These are phyloP conservation scores for Trichaptum fuscoviolaceum DNA, from an alignment of 768 basidiomycete species.

Conservation along the genomic window DNA sequence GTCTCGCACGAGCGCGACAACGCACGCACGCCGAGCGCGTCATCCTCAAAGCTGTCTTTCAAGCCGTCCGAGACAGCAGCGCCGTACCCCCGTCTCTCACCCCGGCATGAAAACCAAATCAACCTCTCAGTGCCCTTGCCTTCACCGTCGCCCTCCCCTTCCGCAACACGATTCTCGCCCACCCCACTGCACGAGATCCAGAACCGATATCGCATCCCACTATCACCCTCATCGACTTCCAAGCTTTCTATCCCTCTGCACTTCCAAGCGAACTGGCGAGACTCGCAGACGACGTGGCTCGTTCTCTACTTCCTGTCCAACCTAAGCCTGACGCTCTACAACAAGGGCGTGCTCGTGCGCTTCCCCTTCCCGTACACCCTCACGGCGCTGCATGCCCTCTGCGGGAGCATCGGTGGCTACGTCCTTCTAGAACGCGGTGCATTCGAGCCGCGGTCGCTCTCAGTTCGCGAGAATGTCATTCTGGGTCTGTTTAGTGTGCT, in stretches of 20 bases:
- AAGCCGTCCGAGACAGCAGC: not conserved
- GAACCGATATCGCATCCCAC: not conserved
- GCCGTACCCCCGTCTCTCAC: not conserved
- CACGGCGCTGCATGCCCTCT: slow-evolving; percentile 87
- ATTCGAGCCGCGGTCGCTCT: slow-evolving; percentile 54
- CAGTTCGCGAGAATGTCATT: slow-evolving; percentile 46
- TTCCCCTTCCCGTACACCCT: slow-evolving; percentile 97
- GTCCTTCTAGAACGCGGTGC: slow-evolving; percentile 51
- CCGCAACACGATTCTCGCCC: not conserved
- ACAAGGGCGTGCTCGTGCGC: slow-evolving; percentile 85
- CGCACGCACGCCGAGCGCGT: not conserved
- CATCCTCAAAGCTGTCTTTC: not conserved
- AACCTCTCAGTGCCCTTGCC: not conserved
- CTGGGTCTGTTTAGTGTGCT: slow-evolving; percentile 81
- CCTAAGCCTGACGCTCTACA: slow-evolving; percentile 87
- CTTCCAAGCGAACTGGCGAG: not conserved
- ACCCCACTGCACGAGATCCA: not conserved
- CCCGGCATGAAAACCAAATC: not conserved
- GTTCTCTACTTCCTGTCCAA: slow-evolving; percentile 85
- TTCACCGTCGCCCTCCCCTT: not conserved
- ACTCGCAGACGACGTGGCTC: slow-evolving; percentile 46
- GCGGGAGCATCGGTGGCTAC: slow-evolving; percentile 77
- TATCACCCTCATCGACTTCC: not conserved
- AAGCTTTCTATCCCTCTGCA: not conserved
- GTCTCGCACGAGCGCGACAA: not conserved